These are phyloP conservation scores for Asterochloris sp. DNA, from an alignment of 139 green algal genomes.

Conservation along the genomic window DNA sequence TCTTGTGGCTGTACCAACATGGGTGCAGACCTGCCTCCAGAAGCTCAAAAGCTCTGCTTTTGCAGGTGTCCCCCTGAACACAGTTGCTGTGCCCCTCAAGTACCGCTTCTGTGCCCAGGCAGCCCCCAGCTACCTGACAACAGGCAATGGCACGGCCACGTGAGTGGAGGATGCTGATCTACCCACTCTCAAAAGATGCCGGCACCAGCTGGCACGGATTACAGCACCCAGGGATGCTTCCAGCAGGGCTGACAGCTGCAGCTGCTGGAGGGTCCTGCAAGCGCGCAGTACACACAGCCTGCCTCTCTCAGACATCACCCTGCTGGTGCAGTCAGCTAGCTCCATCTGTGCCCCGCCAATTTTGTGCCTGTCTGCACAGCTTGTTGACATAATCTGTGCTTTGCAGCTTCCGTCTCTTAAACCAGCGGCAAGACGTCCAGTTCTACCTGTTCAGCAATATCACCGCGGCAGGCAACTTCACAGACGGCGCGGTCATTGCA, in stretches of 20 bases:
- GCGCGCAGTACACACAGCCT: too few relatives aligned
- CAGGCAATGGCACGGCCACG: conserved; percentile 7
- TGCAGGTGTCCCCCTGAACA: too few relatives aligned
- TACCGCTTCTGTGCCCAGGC: background rate
- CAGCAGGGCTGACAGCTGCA: background rate
- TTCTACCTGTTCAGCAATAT: conserved; percentile 12
- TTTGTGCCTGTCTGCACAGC: background rate
- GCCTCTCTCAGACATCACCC: background rate
- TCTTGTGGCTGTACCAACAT: too few relatives aligned
- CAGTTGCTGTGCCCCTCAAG: conserved; percentile 3
- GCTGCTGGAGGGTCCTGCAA: background rate
- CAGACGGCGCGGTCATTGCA: background rate
- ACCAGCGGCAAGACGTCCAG: conserved; percentile 4
- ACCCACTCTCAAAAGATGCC: background rate
- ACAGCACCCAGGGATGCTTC: background rate
- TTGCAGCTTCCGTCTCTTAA: background rate
- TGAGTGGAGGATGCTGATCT: background rate
- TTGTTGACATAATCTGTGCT: background rate
- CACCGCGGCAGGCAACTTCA: conserved; percentile 4
- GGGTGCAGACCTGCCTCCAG: too few relatives aligned
- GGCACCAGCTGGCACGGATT: background rate
- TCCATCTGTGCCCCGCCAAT: background rate
- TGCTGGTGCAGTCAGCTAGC: background rate
- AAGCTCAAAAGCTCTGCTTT: too few relatives aligned
- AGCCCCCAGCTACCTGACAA: conserved; percentile 6